These are phyloP conservation scores for Ceratocystis ficicola DNA, from an alignment of 2,329 filamentous ascomycete genomes.

Conservation along the genomic window DNA sequence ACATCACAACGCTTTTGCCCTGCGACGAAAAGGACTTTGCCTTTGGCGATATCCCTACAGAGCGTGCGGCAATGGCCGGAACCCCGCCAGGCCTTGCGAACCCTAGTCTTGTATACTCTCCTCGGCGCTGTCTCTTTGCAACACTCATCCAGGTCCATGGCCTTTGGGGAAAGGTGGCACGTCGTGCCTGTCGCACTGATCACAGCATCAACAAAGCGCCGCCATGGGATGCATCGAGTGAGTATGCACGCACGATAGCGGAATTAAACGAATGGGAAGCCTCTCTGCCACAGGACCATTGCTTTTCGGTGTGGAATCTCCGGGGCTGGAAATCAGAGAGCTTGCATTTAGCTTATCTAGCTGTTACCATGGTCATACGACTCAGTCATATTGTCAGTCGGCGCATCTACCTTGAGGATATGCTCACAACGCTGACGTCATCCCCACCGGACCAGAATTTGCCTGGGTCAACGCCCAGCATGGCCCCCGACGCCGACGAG, in stretches of 20 bases:
- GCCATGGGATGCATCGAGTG: conserved; percentile 26
- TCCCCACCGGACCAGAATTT: conserved; percentile 9
- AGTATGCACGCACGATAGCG: conserved; percentile 25
- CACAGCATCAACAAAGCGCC: conserved; percentile 11
- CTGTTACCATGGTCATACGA: conserved; percentile 30
- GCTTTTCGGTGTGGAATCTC: conserved; percentile 31
- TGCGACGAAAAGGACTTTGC: conserved; percentile 32
- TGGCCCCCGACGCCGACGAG: conserved; percentile 19
- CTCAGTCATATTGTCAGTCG: conserved; percentile 31
- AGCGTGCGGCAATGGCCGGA: conserved; percentile 29
- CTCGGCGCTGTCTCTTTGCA: conserved; percentile 30
- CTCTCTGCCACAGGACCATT: conserved; percentile 28
- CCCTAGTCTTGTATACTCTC: conserved; percentile 25
- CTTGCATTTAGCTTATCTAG: conserved; percentile 30
- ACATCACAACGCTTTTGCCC: conserved; percentile 31
- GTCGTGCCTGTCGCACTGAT: conserved; percentile 26
- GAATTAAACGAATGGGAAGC: conserved; percentile 27
- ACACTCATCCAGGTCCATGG: conserved; percentile 31
- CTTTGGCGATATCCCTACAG: conserved; percentile 28
- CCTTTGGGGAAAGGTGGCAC: conserved; percentile 31
- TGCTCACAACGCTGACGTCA: conserved; percentile 24
- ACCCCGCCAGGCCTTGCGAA: conserved; percentile 27
- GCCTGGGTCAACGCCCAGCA: conserved; percentile 19
- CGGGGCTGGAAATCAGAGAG: conserved; percentile 29
- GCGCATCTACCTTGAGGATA: conserved; percentile 29